Base-by-base conservation (phyloP, 495 filamentous ascomycete genomes). In the Penicillium malachiteum region DNA sequence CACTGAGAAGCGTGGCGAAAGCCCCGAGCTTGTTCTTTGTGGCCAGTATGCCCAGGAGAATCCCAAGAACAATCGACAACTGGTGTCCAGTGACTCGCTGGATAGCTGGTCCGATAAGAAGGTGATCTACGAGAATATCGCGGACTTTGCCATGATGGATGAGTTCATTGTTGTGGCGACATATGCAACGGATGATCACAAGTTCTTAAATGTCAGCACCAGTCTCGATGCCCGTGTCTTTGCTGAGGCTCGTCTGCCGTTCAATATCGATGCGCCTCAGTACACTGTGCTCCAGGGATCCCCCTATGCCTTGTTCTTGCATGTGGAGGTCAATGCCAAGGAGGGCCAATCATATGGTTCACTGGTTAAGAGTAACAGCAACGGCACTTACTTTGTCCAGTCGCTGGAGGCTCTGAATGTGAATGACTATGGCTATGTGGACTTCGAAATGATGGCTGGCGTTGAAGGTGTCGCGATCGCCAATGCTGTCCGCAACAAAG, bases 341-440 rank as follows among this genome's bases (percentile, higher is more conserved):
- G 62, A 75, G 21, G 85, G 79, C 3, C 80, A 78, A 34, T 83
- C 85, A 50, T 91, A 88, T 58, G 94, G 94, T n/a, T 84, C 84
- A 21, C 86, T 99, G 49, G 80, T 99, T 65, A 97, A 97, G 80
- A 96, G 91, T 61, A 99, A 99, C 72, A 96, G 90, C 62, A 97
- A 97, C 65, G 94, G 94, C 37, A 97, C 94, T 0, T 92, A 88
- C 3, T 99, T 97, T 60, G 89, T 95, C 17, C 74, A 92, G 47
- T 92, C 88, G 69, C 73, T 93, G 8, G 72, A 80, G 45, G 81
- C 79, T 0, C 88, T 97, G 60, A 96, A 96, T 69, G 81, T 88
- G 51, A 84, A 96, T 60, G 71, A 78, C 3, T 57, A 48, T 0
- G 92, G 87, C 40, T 96, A 87, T 66, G 91, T 94, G 38, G 94